Evolutionary conservation across 1,284 basidiomycete genomes (phyloP).

Genomic region (Papiliotrema nemorosa): DNA sequence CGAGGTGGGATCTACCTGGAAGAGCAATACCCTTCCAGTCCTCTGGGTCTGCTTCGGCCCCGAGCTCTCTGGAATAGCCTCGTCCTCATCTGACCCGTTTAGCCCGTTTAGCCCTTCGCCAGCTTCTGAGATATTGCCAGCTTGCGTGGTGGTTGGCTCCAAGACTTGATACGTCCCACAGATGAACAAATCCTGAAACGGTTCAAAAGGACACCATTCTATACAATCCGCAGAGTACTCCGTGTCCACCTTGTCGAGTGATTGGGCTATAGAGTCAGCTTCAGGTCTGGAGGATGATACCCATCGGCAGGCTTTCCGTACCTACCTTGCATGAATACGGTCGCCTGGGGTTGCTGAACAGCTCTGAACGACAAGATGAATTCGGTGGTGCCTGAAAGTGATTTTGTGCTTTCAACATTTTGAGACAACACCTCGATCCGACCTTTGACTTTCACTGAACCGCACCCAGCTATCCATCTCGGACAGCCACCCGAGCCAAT

Average conservation of each 20-base stretch:
- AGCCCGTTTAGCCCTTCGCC: background rate
- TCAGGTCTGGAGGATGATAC: background rate
- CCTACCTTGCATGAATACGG: slow-evolving; percentile 1
- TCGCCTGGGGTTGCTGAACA: no score
- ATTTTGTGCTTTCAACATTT: no score
- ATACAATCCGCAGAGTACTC: slow-evolving; percentile 80
- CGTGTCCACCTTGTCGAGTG: slow-evolving; percentile 59
- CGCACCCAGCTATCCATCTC: slow-evolving; percentile 9
- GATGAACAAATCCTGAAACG: slow-evolving; percentile 63
- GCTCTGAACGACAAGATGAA: background rate
- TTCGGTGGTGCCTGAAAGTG: background rate
- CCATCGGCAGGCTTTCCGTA: background rate
- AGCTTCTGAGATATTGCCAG: background rate
- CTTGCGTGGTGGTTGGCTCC: no score
- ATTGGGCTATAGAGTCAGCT: slow-evolving; percentile 20
- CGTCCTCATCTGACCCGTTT: background rate
- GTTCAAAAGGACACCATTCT: slow-evolving; percentile 76
- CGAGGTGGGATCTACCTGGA: slow-evolving; percentile 51
- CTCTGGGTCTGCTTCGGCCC: slow-evolving; percentile 53
- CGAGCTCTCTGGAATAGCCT: slow-evolving; percentile 42
- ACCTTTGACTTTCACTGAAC: slow-evolving; percentile 6
- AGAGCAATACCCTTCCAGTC: slow-evolving; percentile 60
- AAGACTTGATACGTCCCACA: slow-evolving; percentile 84
- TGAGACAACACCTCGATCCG: no score
- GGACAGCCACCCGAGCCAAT: background rate